These are phyloP conservation scores for Fusarium duplospermum DNA, from an alignment of 2,329 filamentous ascomycete species.

Conservation along the genomic window DNA sequence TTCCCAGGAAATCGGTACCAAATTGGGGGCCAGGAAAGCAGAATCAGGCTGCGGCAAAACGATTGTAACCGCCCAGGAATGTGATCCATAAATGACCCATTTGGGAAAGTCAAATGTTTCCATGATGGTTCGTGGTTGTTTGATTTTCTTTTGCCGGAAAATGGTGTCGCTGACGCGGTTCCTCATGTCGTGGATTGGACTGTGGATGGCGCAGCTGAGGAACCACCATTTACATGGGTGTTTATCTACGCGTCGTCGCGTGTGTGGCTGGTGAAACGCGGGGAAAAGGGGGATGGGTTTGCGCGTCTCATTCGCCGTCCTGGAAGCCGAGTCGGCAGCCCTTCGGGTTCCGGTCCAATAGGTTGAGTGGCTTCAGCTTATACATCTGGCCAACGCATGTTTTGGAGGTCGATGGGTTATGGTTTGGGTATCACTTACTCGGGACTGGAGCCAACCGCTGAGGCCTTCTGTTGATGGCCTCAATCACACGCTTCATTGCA, in stretches of 20 bases:
- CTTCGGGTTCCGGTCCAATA: background rate
- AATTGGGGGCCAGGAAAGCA: background rate
- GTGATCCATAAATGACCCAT: background rate
- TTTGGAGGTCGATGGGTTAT: background rate
- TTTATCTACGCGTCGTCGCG: background rate
- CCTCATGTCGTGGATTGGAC: background rate
- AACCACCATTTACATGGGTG: background rate
- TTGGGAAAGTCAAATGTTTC: background rate
- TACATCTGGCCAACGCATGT: background rate
- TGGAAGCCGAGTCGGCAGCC: background rate
- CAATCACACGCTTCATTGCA: background rate
- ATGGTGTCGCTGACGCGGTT: background rate
- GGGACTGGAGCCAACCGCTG: background rate
- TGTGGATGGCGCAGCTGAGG: background rate
- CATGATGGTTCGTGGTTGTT: background rate
- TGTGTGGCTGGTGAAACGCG: background rate
- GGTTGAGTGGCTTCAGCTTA: background rate
- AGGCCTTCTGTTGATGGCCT: background rate
- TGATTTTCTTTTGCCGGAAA: background rate
- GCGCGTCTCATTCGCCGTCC: background rate
- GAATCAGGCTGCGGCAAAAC: background rate
- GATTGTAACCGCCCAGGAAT: background rate
- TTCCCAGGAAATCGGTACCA: background rate
- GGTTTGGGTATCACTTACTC: background rate
- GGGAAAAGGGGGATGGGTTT: background rate